A percentile compares a stretch with the other conserved stretches of the same genome.
Conservation (phyloP, 305 asterid species). For the Fraxinus paxiana region DNA sequence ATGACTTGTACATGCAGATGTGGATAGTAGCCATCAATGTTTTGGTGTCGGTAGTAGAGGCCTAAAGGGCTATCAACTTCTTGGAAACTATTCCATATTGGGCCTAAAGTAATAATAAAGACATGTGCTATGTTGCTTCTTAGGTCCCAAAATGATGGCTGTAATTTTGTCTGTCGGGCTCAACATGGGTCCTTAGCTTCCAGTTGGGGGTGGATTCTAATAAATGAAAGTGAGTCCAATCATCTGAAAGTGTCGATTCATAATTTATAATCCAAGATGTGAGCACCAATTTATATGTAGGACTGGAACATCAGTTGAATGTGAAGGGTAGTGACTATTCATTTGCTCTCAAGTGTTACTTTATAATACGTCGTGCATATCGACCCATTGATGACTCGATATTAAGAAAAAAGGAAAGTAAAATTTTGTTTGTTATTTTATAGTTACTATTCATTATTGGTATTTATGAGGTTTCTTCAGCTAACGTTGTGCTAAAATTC, state of each 20-base stretch:
- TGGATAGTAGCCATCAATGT: slow-evolving; percentile 39
- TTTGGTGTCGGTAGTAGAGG: slow-evolving; percentile 15
- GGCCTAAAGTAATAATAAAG: background rate
- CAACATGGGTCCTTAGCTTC: background rate
- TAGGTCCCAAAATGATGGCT: background rate
- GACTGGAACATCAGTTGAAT: background rate
- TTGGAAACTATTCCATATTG: background rate
- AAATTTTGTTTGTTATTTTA: no score
- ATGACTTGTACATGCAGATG: slow-evolving; percentile 37
- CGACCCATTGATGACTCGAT: no score
- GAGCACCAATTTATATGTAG: background rate
- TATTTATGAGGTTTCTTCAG: background rate
- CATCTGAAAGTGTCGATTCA: background rate
- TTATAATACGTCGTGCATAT: background rate
- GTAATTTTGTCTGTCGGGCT: background rate
- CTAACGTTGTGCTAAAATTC: background rate
- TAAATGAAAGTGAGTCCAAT: background rate
- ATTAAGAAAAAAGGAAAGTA: background rate
- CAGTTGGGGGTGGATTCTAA: background rate
- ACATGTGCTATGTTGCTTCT: background rate
- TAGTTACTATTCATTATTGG: background rate
- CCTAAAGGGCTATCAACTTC: background rate
- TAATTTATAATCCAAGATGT: background rate
- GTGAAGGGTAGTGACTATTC: background rate
- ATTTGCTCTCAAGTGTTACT: no score